Evolutionary conservation across 805 yeast genomes (phyloP), one percentile per base, ranked within the genome.

Genomic region (Jamesozyma lodderae): DNA sequence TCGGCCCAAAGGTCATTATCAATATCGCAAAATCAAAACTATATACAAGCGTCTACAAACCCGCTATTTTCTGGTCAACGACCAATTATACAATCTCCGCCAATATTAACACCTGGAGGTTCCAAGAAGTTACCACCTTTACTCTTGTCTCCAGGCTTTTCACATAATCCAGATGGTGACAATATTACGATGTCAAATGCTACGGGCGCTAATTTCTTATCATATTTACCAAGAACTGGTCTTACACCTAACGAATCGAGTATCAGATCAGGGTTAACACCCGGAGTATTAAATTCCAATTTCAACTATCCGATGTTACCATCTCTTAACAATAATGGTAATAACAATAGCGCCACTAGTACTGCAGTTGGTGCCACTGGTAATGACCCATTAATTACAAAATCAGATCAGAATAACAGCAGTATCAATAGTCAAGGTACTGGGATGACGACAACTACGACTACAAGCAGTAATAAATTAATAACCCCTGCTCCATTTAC

Each of bases 181-280:
- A 29, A 29, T 29, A 5, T 17, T 4, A 15, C 7, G 22, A 29
- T 23, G 9, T 26, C 25, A 3, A 32, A 33, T 4, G 24, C 38
- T 14, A 31, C 39, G 11, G 33, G 42, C 15, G 27, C 36, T 6
- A 40, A 39, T 20, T 35, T 37, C 15, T 20, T 43, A 6, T 27
- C 46, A 23, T 43, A 40, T 36, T 48, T 60, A 35, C 57, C 64
- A 22, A 55, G 64, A 40, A 59, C 83, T 0, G 90, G 86, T 0
- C 63, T 84, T 33, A 79, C 87, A 0, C 92, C 92, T 3, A 81
- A 78, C 56, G 94, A 83, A 53, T 73, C 85, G 4, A 71, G 77
- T 35, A 47, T 84, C 35, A 68, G 94, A 46, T 67, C 83, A 0
- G 90, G 92, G 0, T 55, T 80, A 20, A 79, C 88, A 0, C 88